Evolutionary conservation across 140 eudicot genomes (phyloP).

Genomic region (Cichorium intybus): DNA sequence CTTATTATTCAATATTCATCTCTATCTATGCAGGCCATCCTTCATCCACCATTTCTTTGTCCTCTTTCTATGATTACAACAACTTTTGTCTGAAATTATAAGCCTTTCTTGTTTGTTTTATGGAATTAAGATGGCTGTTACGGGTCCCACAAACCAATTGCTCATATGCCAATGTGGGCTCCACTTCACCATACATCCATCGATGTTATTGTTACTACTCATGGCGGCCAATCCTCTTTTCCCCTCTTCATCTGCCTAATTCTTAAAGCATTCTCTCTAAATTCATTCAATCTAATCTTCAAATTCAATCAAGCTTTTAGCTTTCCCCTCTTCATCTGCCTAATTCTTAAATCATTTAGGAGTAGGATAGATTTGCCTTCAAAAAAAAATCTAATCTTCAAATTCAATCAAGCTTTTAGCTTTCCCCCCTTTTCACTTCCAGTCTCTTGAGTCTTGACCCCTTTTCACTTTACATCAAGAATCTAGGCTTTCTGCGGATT

Average conservation of each 20-base stretch:
- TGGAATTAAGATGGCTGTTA: conserved; percentile 10
- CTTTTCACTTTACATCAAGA: conserved; percentile 7
- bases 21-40: conserved; percentile 9
- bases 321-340: conserved; percentile 12
- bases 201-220: conserved; percentile 10
- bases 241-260: conserved; percentile 18
- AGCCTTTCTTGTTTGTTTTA: conserved; percentile 20
- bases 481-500: conserved; percentile 7
- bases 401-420: background rate
- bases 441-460: conserved; percentile 9
- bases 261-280: background rate
- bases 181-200: conserved; percentile 19
- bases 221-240: conserved; percentile 29
- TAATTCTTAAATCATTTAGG: conserved; percentile 20
- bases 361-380: no score
- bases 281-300: conserved; percentile 12
- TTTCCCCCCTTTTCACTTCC: conserved; percentile 12
- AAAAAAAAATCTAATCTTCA: conserved; percentile 14
- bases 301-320: background rate
- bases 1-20: background rate
- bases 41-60: background rate
- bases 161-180: conserved; percentile 17
- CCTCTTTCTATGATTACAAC: background rate
- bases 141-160: conserved; percentile 25
- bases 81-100: conserved; percentile 21